Base-by-base conservation (phyloP, 495 filamentous ascomycete species). In the Collariella sp. region DNA sequence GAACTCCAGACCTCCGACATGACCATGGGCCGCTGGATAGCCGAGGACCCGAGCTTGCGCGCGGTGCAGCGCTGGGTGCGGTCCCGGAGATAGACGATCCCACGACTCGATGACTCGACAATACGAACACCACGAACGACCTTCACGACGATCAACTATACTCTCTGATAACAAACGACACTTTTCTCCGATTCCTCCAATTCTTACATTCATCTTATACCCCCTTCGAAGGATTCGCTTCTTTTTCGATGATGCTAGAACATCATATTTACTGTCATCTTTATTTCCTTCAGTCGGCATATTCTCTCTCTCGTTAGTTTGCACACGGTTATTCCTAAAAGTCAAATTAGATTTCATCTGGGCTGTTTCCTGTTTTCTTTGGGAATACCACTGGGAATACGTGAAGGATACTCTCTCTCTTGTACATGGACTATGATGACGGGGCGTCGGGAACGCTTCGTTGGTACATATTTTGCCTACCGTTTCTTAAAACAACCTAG, bases 21-120 rank as follows among this genome's bases (percentile, higher is more conserved):
- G 46, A 71, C 75, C 56, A 80, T 85, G 72, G 83, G 83, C 47
- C 80, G 83, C 72, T 91, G 86, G 86, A 82, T 83, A 53, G 70
- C 72, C 43, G 87, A 89, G 55, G 87, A 91, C 66, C 87, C 87
- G 3, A 74, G 68, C 52, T 64, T 79, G 24, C 69, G 73, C 45
- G 59, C 68, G 23, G 70, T 81, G 45, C 74, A 76, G 57, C 68
- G 74, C 56, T 81, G 77, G 77, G 62, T 79, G 18, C 65, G 73
- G 35, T 65, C 71, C 40, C 70, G 76, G 43, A 66, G 67, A 16
- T 52, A 44, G 4, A 18, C 38, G 38, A 41, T 15, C 42, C 20
- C 31, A 2, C 34, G 38, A 34, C 13, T 29, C 34, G 40, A 50
- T 12, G 38, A 42, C 29, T 45, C 24, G 31, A 59, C 38, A 16